phyloP scores from a whole-genome alignment of 371 early-diverging fungal species.

The Mucor lusitanicus region DNA sequence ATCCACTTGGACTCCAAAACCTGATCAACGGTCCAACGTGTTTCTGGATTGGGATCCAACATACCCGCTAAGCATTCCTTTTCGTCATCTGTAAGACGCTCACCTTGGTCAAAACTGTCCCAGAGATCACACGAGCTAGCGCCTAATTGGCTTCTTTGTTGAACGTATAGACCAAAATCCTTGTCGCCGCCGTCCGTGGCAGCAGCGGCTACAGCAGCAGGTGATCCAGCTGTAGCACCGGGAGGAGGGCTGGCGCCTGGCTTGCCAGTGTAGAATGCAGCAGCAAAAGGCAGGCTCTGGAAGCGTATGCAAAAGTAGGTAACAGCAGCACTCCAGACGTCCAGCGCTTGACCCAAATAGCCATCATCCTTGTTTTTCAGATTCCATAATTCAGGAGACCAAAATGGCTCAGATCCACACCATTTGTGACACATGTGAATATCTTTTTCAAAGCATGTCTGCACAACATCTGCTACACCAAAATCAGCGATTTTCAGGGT shows the following conservation, averaged over 20 bases:
- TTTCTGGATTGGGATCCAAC: conserved; percentile 51
- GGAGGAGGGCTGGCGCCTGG: conserved; percentile 45
- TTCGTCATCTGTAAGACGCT: conserved; percentile 14
- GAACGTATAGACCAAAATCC: conserved; percentile 29
- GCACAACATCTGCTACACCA: conserved; percentile 93
- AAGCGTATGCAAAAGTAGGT: conserved; percentile 83
- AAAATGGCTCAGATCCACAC: conserved; percentile 90
- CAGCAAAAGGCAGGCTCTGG: conserved; percentile 64
- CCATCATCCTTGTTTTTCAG: conserved; percentile 49
- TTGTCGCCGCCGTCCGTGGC: conserved; percentile 39
- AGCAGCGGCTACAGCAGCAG: conserved; percentile 33
- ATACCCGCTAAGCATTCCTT: conserved; percentile 43
- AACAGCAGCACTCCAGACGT: conserved; percentile 86
- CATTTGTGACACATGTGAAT: conserved; percentile 72
- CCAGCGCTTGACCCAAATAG: conserved; percentile 81
- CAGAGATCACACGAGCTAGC: conserved; percentile 23
- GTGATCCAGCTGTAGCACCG: conserved; percentile 51
- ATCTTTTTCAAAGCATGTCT: conserved; percentile 73
- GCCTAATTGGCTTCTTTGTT: conserved; percentile 18
- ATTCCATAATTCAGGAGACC: conserved; percentile 83
- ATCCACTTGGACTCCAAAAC: conserved; percentile 52
- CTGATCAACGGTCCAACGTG: conserved; percentile 48
- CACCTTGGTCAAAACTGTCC: conserved; percentile 9
- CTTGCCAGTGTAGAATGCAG: conserved; percentile 60
- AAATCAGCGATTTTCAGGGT: conserved; percentile 97